Evolutionary conservation across 2,329 filamentous ascomycete genomes (phyloP).

Genomic region (Neoarthrinium moseri): DNA sequence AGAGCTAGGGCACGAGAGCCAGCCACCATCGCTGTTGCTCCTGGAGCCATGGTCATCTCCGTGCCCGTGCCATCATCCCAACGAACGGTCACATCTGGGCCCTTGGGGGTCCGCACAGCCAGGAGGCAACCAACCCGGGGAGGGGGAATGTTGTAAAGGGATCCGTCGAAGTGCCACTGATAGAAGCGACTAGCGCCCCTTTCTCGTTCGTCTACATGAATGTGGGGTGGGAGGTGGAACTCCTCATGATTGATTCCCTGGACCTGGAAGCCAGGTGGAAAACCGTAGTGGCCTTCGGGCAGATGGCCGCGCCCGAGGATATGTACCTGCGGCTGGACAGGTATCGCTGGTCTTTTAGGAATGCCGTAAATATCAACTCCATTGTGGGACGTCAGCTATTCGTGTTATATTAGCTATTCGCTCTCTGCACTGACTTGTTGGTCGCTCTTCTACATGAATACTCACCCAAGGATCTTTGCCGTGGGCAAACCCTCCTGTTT

Average conservation of each 20-base stretch:
- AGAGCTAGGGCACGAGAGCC: constrained; percentile 69
- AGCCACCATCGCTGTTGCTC: constrained; percentile 73
- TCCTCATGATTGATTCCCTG: constrained; percentile 34
- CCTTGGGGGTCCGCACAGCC: constrained; percentile 69
- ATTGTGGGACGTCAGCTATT: constrained; percentile 28
- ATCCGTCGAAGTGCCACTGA: constrained; percentile 79
- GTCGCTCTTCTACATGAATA: too few relatives aligned
- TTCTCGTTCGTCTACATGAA: constrained; percentile 29
- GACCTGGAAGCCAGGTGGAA: constrained; percentile 35
- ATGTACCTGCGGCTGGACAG: constrained; percentile 76
- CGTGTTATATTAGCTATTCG: too few relatives aligned
- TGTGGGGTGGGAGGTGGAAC: constrained; percentile 36
- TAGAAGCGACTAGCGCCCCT: constrained; percentile 57
- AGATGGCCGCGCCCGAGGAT: constrained; percentile 77
- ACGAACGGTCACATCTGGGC: constrained; percentile 63
- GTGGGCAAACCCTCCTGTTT: constrained; percentile 34
- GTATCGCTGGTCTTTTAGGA: constrained; percentile 49
- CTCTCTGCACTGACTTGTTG: too few relatives aligned
- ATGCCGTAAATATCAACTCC: constrained; percentile 34
- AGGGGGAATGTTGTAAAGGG: constrained; percentile 72
- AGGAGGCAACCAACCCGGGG: constrained; percentile 71
- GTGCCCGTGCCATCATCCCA: constrained; percentile 73
- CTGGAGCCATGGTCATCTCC: constrained; percentile 65
- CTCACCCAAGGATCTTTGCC: constrained; percentile 33
- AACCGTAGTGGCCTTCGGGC: constrained; percentile 51